Evolutionary conservation across 345 rosid species (phyloP).

Genomic region (Arabis alpina): DNA sequence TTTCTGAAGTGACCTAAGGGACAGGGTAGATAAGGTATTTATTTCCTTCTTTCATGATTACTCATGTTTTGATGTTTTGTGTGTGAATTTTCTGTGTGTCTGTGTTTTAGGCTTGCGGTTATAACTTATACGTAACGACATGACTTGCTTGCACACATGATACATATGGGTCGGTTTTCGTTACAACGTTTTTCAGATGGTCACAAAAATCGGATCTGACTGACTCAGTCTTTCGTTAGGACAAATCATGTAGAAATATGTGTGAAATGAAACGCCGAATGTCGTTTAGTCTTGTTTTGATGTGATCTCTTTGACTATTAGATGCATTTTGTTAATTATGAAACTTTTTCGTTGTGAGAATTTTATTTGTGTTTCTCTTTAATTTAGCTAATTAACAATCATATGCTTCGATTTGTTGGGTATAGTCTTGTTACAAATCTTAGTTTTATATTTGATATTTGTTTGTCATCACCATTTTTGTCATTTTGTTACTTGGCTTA

Average conservation of each 20-base stretch:
- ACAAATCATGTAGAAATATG: slow-evolving; percentile 1
- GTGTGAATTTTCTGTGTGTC: slow-evolving; percentile 4
- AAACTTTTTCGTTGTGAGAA: too few relatives aligned
- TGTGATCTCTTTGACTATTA: slow-evolving; percentile 37
- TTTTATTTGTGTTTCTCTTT: neutral
- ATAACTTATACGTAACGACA: slow-evolving; percentile 2
- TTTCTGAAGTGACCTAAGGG: slow-evolving; percentile 15
- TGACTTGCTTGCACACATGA: slow-evolving; percentile 14
- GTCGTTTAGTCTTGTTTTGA: slow-evolving; percentile 16
- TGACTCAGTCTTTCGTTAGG: slow-evolving; percentile 2
- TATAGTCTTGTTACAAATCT: neutral
- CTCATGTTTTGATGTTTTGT: slow-evolving; percentile 13
- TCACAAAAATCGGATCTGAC: neutral
- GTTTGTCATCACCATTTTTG: neutral
- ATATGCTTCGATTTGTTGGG: neutral
- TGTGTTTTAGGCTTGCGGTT: neutral
- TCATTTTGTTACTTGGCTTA: neutral
- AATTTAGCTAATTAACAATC: neutral
- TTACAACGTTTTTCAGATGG: slow-evolving; percentile 40
- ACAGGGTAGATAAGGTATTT: slow-evolving; percentile 22
- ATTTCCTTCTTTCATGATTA: neutral
- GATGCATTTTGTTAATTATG: neutral
- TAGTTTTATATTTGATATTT: neutral
- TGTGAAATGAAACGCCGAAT: slow-evolving; percentile 36
- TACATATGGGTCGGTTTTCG: slow-evolving; percentile 7